phyloP scores from a whole-genome alignment of 169 alveolate species.

The Miamiensis avidus region DNA sequence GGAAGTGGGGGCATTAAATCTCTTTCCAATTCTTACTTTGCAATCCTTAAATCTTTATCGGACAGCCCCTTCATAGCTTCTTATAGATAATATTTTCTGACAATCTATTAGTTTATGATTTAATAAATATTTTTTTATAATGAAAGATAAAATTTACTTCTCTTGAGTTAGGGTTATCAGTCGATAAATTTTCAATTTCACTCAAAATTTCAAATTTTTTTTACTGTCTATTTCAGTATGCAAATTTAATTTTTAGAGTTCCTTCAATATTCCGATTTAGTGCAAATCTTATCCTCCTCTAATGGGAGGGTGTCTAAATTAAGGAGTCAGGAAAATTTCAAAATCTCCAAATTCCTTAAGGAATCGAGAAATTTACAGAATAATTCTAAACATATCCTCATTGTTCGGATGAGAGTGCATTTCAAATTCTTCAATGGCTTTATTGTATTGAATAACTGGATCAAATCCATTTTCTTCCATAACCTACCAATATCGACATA shows the following conservation, averaged over 20 bases:
- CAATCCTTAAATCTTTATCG: conserved; percentile 18
- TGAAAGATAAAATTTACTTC: conserved; percentile 25
- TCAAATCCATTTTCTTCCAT: conserved; percentile 50
- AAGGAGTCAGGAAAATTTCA: conserved; percentile 49
- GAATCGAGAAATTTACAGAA: conserved; percentile 53
- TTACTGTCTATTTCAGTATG: conserved; percentile 10
- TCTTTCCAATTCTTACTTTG: not conserved
- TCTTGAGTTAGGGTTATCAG: conserved; percentile 45
- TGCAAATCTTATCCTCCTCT: conserved; percentile 28
- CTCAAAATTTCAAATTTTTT: conserved; percentile 26
- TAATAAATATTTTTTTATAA: conserved; percentile 2
- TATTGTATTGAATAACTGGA: conserved; percentile 60
- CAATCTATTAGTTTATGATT: conserved; percentile 8
- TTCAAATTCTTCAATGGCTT: conserved; percentile 55
- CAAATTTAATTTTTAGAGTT: conserved; percentile 43
- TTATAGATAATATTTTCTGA: conserved; percentile 8
- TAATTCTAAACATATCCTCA: conserved; percentile 51
- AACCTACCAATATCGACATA: conserved; percentile 55
- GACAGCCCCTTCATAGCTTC: conserved; percentile 11
- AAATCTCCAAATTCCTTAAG: conserved; percentile 61
- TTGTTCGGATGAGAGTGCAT: conserved; percentile 49
- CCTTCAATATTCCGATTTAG: conserved; percentile 42
- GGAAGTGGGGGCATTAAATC: not conserved
- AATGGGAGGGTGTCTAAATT: conserved; percentile 60
- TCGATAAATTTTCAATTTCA: conserved; percentile 37